Base-by-base conservation (phyloP, 768 basidiomycete species). In the Krasilnikovozyma curviuscula region DNA sequence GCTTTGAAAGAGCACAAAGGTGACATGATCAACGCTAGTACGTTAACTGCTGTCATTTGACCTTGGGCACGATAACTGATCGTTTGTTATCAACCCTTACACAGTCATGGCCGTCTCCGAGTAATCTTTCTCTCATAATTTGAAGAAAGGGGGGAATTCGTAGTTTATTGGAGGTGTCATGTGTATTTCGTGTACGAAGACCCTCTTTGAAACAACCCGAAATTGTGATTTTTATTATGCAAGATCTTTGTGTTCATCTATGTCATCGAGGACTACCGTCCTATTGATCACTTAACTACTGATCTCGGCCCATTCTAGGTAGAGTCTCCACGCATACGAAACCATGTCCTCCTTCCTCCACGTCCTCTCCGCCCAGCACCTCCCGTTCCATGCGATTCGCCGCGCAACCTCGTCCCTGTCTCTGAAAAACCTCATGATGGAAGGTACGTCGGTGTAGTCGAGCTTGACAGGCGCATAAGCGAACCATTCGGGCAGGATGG, bases 21-120 rank as follows among this genome's bases (percentile, higher is more conserved):
- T 32, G 89, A 97, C 68, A 65, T 97, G 65, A 89, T 93, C 71
- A 89, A 88, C 66, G 89, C 88, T 52, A 91, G 86, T 91, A 63
- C 65, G 86, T 82, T 19, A 42, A 13, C 7, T 8, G 2, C 25
- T 18, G 2, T 24, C 21, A 38, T 49, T 40, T 41, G 24, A 7
- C 1, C 6, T 25, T 37, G 29, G 21, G 14, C 13, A 34, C 30
- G 49, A 25, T 44, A 40, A 29, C 50, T 13, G 32, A 3, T 19
- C 12, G 35, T 23, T 55, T 35, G 21, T 19, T 31, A 55, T 65
- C 53, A 30, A 1, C n/a, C 14, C 23, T 35, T 51, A 45, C 45
- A 13, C 53, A 86, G 83, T 88, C 65, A 88, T 88, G 84, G 81
- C 84, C 9, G 83, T 84, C 56, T 83, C 80, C 76, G 81, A 82